A percentile compares a stretch with the other conserved stretches of the same genome.
These are phyloP conservation scores for Microbotryum intermedium DNA, from an alignment of 1,284 basidiomycete species.

Conservation along the genomic window DNA sequence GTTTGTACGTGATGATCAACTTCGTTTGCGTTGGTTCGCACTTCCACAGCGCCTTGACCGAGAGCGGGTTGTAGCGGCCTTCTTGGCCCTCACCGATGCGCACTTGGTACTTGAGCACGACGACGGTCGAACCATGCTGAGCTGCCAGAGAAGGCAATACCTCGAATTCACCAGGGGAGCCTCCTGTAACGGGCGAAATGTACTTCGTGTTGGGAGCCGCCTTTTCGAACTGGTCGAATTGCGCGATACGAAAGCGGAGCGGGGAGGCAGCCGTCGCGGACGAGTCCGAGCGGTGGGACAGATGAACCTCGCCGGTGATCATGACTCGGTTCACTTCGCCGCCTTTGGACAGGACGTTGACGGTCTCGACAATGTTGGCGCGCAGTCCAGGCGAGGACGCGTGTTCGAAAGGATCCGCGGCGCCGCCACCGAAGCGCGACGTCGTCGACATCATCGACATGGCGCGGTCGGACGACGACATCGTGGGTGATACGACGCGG, in stretches of 20 bases:
- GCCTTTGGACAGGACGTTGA: constrained; percentile 44
- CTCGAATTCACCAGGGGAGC: constrained; percentile 43
- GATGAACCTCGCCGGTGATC: constrained; percentile 46
- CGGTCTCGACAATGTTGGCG: constrained; percentile 44
- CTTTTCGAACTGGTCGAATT: constrained; percentile 46
- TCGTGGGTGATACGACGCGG: not conserved
- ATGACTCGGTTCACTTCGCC: constrained; percentile 42
- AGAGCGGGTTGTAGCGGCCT: constrained; percentile 39
- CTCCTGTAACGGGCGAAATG: constrained; percentile 40
- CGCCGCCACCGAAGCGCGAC: not conserved
- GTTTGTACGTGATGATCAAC: constrained; percentile 45
- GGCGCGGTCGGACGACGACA: constrained; percentile 10
- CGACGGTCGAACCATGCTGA: constrained; percentile 30
- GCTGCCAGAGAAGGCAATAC: constrained; percentile 40
- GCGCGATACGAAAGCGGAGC: constrained; percentile 42
- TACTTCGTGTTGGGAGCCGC: constrained; percentile 47
- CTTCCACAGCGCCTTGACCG: constrained; percentile 46
- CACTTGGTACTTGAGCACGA: constrained; percentile 48
- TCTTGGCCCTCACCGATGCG: constrained; percentile 40
- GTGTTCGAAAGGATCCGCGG: constrained; percentile 25
- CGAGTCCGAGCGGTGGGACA: constrained; percentile 28
- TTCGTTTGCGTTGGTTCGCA: constrained; percentile 45
- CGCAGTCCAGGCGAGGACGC: constrained; percentile 36
- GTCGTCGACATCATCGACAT: constrained; percentile 23
- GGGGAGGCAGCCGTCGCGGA: constrained; percentile 1